Evolutionary conservation across 2,329 filamentous ascomycete genomes (phyloP), one percentile per base, ranked within the genome.

Genomic region (Blastomyces gilchristii): DNA sequence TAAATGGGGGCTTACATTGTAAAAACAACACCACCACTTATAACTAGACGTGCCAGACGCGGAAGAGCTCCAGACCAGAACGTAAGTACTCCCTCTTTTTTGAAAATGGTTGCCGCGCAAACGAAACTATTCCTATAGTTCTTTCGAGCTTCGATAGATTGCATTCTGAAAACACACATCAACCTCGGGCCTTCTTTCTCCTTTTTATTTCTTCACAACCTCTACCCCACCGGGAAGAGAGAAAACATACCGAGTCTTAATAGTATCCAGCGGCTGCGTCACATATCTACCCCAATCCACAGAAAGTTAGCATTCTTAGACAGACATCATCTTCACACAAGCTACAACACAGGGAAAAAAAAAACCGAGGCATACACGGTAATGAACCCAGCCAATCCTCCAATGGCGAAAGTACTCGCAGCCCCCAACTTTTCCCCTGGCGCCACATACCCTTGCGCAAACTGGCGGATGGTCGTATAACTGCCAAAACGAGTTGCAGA

Each of bases 21-120:
- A 73, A 99, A 99, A 50, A 99, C 94, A 71, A 99, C 96, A 22
- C 94, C 94, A 63, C 94, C 94, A 71, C 91, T 97, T 76, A 97
- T 76, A 52, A 97, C 89, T 69, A 99, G 75, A 63, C 94, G 82
- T 31, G 86, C 93, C 70, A 99, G 76, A 62, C 94, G 82, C 0
- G 94, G 94, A 68, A 97, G 72, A 28, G 94, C 93, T 34, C 94
- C 94, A 68, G 90, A 93, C 94, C 94, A 99, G 68, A 97, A 89
- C 0, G 92, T 96, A 50, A 93, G 74, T 14, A 97, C 63, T 1
- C 94, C 93, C 77, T 99, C 94, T 61, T 97, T 86, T 76, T 86
- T 89, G 75, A 94, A 88, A 68, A 99, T 96, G 71, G 87, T 82
- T 12, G 83, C 81, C 0, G 89, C 92, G 75, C 94, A 99, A 58